Conservation (phyloP, 805 yeast genomes). For the Yarrowia sp. region DNA sequence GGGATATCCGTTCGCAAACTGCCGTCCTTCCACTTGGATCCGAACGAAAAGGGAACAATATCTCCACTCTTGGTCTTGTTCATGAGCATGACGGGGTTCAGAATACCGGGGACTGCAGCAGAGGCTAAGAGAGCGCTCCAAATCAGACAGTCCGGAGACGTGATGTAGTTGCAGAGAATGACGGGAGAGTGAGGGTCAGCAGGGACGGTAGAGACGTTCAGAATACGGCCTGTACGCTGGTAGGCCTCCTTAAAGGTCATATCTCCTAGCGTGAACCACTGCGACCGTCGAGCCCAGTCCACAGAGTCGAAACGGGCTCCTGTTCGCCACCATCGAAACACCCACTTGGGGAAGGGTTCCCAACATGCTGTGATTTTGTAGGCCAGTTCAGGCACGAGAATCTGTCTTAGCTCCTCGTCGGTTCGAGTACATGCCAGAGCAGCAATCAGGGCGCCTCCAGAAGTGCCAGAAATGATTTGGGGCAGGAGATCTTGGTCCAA, state of each 20-base stretch:
- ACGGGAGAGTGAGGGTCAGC: conserved; percentile 84
- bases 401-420: conserved; percentile 63
- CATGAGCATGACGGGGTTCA: conserved; percentile 81
- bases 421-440: conserved; percentile 74
- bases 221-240: conserved; percentile 69
- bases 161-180: conserved; percentile 74
- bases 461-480: conserved; percentile 73
- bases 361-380: conserved; percentile 71
- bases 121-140: conserved; percentile 81
- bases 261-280: conserved; percentile 77
- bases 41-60: conserved; percentile 72
- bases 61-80: conserved; percentile 58
- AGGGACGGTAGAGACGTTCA: conserved; percentile 80
- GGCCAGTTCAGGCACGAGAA: conserved; percentile 68
- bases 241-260: conserved; percentile 74
- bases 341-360: conserved; percentile 65
- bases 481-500: conserved; percentile 73
- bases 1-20: conserved; percentile 82
- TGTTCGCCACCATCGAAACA: conserved; percentile 70
- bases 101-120: conserved; percentile 82
- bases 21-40: conserved; percentile 81
- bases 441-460: conserved; percentile 82
- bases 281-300: conserved; percentile 72
- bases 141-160: conserved; percentile 81
- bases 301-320: conserved; percentile 81